Evolutionary conservation across 2,329 filamentous ascomycete genomes (phyloP), one percentile per base, ranked within the genome.

Genomic region (Trichoderma asperellum): DNA sequence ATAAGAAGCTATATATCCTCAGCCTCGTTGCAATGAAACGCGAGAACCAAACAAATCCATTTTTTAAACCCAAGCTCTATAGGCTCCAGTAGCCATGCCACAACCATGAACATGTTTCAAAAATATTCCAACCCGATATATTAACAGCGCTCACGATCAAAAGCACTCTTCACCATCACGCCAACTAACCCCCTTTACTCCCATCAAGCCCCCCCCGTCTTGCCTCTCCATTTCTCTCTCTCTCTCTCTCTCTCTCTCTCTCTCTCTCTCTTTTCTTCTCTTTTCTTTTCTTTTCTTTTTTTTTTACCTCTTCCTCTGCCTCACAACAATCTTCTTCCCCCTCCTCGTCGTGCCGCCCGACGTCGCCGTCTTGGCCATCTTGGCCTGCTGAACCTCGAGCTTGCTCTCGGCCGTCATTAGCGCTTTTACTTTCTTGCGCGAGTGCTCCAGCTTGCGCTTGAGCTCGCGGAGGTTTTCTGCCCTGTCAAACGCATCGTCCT

Each of bases 291-390:
- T n/a, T n/a, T 29, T 16, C 16, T 21, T 16, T n/a, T 34, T 18
- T 21, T 16, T 70, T 77, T 82, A 89, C 75, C 87, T 83, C 82
- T 91, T 91, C 72, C 88, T 83, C 77, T 87, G 83, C 72, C 86
- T 84, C 68, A 89, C 83, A 81, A 88, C 89, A 72, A 89, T 85
- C 80, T 88, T 89, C 78, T 85, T 85, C 29, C 88, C 88, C 49
- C 82, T 81, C 76, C 87, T 88, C 34, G 86, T 89, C n/a, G 83
- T 75, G 16, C 87, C 87, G 47, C 86, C 87, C 6, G 85, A 84
- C 2, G 88, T 90, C 10, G 85, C 82, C 72, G 87, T 89, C 81
- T 91, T 91, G 43, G 87, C 87, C 88, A 90, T 90, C 76, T 85
- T 87, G 21, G 87, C 86, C 70, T 85, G 82, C 77, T 90, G 87